Base-by-base conservation (phyloP, 495 filamentous ascomycete genomes). In the Pyrenopolyporus hunteri region DNA sequence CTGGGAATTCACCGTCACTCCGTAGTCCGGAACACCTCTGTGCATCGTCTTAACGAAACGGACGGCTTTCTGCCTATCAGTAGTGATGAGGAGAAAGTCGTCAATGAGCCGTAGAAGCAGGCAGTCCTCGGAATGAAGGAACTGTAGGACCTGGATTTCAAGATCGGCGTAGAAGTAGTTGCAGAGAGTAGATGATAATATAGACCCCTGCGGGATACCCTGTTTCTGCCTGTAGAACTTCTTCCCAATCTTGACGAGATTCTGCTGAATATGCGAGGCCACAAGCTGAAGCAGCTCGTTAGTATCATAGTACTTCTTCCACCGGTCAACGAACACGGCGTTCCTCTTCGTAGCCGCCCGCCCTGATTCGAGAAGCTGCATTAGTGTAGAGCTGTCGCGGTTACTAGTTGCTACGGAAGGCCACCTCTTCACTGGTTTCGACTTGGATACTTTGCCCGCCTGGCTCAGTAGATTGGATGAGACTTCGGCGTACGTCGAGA, bases 101-200 rank as follows among this genome's bases (percentile, higher is more conserved):
- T 98, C 94, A 33, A 95, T 89, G 1, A 97, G 81, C 32, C 94
- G 79, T 32, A 98, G 69, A 22, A 98, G 78, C 4, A 97, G 68
- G 25, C 83, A 85, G 6, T 89, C 76, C 2, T 78, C 72, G 2
- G 66, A 65, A 1, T 78, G 50, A 6, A 93, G 69, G 67, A 97
- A 98, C 1, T 73, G 68, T 2, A 98, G 75, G 2, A 85, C 73
- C 17, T 86, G 74, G 2, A 76, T 64, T 72, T 98, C 95, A 2
- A 98, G 79, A 58, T 92, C 84, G 3, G 88, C 93, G 68, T 97
- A 98, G 70, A 97, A 96, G 69, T 93, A 90, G 70, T 92, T 98
- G 80, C 95, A 97, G 0, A 98, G 80, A 25, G 91, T 77, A 43
- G 84, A 89, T 7, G 92, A 97, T 19, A 98, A 68, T 0, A 96